These are phyloP conservation scores for Peronosclerospora sorghi DNA, from an alignment of 352 stramenopile genomes.

Conservation along the genomic window DNA sequence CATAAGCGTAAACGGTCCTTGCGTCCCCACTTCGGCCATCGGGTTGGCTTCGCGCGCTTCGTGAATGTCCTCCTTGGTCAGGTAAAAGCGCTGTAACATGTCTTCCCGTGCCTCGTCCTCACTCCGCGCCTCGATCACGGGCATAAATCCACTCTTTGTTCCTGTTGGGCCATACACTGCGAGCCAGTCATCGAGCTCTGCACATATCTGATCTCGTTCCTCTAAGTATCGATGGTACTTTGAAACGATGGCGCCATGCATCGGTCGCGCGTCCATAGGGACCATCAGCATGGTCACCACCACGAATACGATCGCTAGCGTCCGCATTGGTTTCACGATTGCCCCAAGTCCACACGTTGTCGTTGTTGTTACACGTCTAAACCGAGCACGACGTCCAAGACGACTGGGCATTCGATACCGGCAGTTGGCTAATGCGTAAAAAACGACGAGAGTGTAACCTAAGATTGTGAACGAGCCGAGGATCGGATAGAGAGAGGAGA, in stretches of 20 bases:
- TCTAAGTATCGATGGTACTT: constrained; percentile 47
- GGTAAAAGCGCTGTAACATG: constrained; percentile 31
- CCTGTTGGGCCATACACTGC: constrained; percentile 19
- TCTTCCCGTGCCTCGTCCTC: constrained; percentile 27
- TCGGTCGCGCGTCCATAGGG: constrained; percentile 24
- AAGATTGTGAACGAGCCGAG: too few species aligned
- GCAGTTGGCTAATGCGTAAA: too few species aligned
- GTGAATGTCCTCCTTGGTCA: constrained; percentile 30
- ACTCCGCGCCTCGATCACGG: constrained; percentile 24
- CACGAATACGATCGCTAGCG: too few species aligned
- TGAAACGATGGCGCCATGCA: constrained; percentile 35
- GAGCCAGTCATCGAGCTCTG: constrained; percentile 39
- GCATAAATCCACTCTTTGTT: constrained; percentile 24
- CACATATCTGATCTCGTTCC: constrained; percentile 26
- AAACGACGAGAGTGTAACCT: too few species aligned
- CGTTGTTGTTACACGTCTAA: too few species aligned
- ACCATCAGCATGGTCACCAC: too few species aligned
- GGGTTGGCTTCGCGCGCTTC: constrained; percentile 26
- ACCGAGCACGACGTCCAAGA: too few species aligned
- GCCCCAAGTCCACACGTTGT: too few species aligned
- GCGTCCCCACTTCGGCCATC: constrained; percentile 27
- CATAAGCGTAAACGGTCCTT: constrained; percentile 44
- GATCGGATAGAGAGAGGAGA: too few species aligned
- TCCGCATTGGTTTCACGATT: too few species aligned
- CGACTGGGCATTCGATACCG: too few species aligned